Conservation (phyloP, 768 basidiomycete genomes). For the Amanita pallidorosea region DNA sequence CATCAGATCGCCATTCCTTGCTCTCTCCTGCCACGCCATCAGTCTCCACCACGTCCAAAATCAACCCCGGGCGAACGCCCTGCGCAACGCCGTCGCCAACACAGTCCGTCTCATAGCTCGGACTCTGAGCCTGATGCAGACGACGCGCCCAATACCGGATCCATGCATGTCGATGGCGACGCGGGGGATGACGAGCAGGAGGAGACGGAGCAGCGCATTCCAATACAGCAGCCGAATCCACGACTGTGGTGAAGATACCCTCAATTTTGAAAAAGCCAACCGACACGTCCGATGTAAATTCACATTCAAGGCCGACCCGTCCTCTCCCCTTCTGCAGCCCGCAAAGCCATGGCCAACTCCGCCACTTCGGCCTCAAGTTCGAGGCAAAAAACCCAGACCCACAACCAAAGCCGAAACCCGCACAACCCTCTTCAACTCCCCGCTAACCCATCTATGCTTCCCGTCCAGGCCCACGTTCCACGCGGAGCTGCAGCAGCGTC, state of each 20-base stretch:
- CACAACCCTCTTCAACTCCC: constrained; percentile 33
- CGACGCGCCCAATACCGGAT: constrained; percentile 5
- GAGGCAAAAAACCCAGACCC: constrained; percentile 15
- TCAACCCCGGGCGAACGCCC: constrained; percentile 62
- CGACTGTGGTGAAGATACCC: not conserved
- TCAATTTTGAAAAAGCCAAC: not conserved
- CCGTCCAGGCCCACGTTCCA: constrained; percentile 70
- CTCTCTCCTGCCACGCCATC: not conserved
- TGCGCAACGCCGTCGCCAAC: constrained; percentile 33
- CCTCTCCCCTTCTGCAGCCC: constrained; percentile 48
- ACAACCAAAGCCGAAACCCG: constrained; percentile 5
- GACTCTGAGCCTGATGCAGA: constrained; percentile 22
- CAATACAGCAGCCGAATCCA: constrained; percentile 1
- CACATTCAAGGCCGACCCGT: constrained; percentile 37
- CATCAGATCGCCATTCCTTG: constrained; percentile 19
- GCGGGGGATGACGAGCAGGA: constrained; percentile 11
- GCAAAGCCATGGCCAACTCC: constrained; percentile 32
- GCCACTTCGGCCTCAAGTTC: constrained; percentile 1
- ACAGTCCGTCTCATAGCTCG: constrained; percentile 26
- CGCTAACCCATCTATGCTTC: constrained; percentile 73
- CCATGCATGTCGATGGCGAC: constrained; percentile 15
- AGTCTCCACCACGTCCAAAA: constrained; percentile 55
- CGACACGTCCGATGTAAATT: not conserved
- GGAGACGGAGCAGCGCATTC: not conserved
- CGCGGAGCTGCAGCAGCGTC: constrained; percentile 39